phyloP scores from a whole-genome alignment of 768 basidiomycete species.

The Boletus vinaceobasis region DNA sequence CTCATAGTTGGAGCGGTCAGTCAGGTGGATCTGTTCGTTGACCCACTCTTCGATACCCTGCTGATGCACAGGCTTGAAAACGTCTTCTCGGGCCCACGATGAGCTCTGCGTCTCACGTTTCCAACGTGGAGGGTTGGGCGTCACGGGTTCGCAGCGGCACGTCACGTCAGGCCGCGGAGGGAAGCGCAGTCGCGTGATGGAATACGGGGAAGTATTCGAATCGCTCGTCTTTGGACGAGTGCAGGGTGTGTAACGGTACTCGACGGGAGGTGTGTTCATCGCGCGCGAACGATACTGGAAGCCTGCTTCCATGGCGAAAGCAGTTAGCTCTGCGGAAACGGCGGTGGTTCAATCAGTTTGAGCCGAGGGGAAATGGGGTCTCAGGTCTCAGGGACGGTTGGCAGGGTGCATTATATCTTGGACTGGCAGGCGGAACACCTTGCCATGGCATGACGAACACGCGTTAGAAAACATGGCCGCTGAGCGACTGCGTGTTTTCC shows the following conservation, averaged over 20 bases:
- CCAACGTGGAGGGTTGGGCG: constrained; percentile 21
- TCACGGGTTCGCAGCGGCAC: constrained; percentile 14
- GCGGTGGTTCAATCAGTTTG: constrained; percentile 10
- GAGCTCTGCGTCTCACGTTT: constrained; percentile 30
- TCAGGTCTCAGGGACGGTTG: constrained; percentile 19
- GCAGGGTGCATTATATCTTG: constrained; percentile 30
- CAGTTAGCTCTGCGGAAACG: constrained; percentile 1
- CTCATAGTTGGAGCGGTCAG: constrained; percentile 28
- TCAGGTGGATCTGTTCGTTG: constrained; percentile 45
- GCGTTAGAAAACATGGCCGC: constrained; percentile 22
- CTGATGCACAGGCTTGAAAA: constrained; percentile 39
- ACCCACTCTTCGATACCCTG: constrained; percentile 66
- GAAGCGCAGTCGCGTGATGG: constrained; percentile 18
- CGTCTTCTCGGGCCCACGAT: constrained; percentile 49
- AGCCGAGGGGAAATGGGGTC: constrained; percentile 12
- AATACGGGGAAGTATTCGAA: constrained; percentile 2
- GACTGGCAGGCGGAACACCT: constrained; percentile 23
- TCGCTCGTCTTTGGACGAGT: constrained; percentile 25
- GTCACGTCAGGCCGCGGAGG: constrained; percentile 20
- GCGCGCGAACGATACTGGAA: constrained; percentile 27
- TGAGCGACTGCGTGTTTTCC: constrained; percentile 19
- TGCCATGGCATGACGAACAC: constrained; percentile 32
- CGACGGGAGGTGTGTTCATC: constrained; percentile 17
- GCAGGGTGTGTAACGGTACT: constrained; percentile 14
- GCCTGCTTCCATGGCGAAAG: constrained; percentile 27